Evolutionary conservation across 257 asterid species (phyloP).

Genomic region (Jacaranda copaia): DNA sequence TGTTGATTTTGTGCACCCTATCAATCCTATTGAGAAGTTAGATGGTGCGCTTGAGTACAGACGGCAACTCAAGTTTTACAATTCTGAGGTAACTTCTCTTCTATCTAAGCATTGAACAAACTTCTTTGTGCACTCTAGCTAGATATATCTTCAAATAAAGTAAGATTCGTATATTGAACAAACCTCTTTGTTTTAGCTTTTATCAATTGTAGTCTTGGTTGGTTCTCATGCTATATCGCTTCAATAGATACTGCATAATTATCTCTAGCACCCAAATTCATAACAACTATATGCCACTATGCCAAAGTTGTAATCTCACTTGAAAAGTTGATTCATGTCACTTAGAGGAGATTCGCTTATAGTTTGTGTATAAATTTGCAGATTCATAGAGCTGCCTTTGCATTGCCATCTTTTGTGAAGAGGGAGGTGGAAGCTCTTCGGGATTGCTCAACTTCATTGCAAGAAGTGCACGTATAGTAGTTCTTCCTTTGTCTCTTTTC

Average conservation of each 20-base stretch:
- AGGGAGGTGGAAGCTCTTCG: constrained; percentile 81
- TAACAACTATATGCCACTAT: no score
- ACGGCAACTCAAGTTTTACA: constrained; percentile 79
- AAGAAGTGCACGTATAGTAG: constrained; percentile 6
- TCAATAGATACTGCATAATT: no score
- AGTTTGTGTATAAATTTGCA: constrained; percentile 43
- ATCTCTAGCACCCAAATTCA: no score
- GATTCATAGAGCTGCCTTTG: constrained; percentile 92
- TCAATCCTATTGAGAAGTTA: constrained; percentile 90
- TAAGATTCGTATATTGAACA: no score
- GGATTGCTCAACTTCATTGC: constrained; percentile 28
- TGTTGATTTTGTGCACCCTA: constrained; percentile 84
- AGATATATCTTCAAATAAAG: no score
- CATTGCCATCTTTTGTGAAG: constrained; percentile 84
- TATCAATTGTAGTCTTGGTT: no score
- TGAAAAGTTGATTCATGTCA: no score
- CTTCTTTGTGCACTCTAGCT: no score
- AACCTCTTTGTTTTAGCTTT: no score
- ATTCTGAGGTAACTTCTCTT: constrained; percentile 74
- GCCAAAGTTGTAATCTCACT: background rate
- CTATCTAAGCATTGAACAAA: background rate
- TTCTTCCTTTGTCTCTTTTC: background rate
- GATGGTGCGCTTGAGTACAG: constrained; percentile 71
- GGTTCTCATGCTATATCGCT: no score
- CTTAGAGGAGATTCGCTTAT: background rate